Evolutionary conservation across 768 basidiomycete species (phyloP), one percentile per base, ranked within the genome.

Genomic region (Rhizopogon vinicolor): DNA sequence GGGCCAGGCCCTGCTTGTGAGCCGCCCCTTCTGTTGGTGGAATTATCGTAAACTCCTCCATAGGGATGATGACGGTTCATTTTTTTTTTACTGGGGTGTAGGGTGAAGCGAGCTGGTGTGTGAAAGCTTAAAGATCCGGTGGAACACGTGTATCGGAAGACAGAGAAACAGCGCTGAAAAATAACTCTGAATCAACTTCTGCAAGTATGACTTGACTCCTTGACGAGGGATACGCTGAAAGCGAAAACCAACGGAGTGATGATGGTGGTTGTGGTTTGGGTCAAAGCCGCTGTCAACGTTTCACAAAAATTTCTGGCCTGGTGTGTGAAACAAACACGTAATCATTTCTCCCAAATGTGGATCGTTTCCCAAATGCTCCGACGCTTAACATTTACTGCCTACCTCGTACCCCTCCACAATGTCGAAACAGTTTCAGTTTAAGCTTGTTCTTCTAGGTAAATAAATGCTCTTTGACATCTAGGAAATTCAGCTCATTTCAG

Each of bases 51-150:
- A 66, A 75, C 74, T 60, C 78, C 68, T 58, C 59, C 79, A 63
- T 93, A 93, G 25, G 91, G 91, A 81, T 93, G 89, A 74, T 92
- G 91, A 66, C 91, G 89, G 74, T 91, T 90, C 91, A 93, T 93
- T 69, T 67, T 67, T 66, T n/a, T 48, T 48, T 48, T 48, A 48
- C 46, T 48, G 46, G 2, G 35, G 41, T 43, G 8, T 19, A 29
- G 31, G 40, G 16, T 33, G 18, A 53, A 12, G 31, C 31, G 35
- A 45, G 44, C 43, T 46, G 51, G 44, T 52, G 39, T 53, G 41
- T 48, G 46, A 48, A 48, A 13, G 46, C 46, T 48, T 48, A 48
- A 48, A 48, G 46, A 48, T 48, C 46, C 46, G 33, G 46, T 48
- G 19, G 46, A 48, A 48, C 33, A 48, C 46, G 46, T 48, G 46